Conservation (phyloP, 129 eudicot genomes). For the Scalesia atractyloides region DNA sequence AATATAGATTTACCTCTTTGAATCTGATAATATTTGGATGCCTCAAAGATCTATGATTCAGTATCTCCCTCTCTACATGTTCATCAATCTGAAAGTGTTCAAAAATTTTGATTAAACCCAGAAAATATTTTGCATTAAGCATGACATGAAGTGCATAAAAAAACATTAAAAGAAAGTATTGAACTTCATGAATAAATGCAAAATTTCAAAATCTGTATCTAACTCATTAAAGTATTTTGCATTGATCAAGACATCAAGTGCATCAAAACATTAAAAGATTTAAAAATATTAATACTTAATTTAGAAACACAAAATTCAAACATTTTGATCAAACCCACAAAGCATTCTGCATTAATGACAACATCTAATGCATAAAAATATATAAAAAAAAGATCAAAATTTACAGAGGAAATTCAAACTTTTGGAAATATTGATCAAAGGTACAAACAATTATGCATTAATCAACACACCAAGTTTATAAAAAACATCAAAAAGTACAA, state of each 20-base stretch:
- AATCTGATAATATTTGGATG: slow-evolving; percentile 86
- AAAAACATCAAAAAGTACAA: not conserved
- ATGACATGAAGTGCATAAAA: slow-evolving; percentile 12
- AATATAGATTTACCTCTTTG: slow-evolving; percentile 59
- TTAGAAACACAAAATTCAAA: not conserved
- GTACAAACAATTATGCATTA: not conserved
- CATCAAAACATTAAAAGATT: not conserved
- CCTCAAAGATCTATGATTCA: slow-evolving; percentile 77
- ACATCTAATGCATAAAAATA: not conserved
- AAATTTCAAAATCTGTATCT: not conserved
- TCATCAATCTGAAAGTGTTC: slow-evolving; percentile 70
- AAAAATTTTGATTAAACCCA: slow-evolving; percentile 13
- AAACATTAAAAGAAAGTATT: not conserved
- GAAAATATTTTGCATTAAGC: not conserved
- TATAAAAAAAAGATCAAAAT: too few relatives aligned
- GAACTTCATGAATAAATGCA: not conserved
- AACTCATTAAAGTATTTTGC: not conserved
- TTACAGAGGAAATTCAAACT: too few relatives aligned
- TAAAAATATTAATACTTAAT: not conserved
- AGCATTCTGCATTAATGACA: not conserved
- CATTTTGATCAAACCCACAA: not conserved
- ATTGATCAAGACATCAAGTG: slow-evolving; percentile 11
- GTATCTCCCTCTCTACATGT: slow-evolving; percentile 76
- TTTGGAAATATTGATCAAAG: not conserved
- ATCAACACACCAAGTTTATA: not conserved